Conservation (phyloP, 495 filamentous ascomycete genomes). For the Tuber magnatum region DNA sequence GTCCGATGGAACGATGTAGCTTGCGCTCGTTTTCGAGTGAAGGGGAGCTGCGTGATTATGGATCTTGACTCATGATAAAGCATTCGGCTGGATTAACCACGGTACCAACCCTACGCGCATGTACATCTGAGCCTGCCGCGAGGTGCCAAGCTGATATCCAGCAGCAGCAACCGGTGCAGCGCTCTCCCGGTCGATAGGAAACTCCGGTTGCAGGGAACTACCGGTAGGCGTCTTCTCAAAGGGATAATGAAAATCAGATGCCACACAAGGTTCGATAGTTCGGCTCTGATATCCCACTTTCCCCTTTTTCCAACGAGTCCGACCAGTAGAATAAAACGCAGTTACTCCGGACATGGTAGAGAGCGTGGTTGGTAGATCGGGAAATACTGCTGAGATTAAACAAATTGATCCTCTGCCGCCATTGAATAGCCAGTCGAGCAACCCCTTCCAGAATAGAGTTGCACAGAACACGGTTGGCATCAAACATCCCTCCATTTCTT, state of each 20-base stretch:
- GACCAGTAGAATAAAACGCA: neutral
- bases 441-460: neutral
- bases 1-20: neutral
- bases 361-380: neutral
- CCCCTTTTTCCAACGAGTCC: neutral
- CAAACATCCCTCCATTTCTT: neutral
- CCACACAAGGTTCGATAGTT: neutral
- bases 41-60: neutral
- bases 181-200: neutral
- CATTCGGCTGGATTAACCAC: neutral
- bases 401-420: neutral
- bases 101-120: neutral
- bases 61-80: neutral
- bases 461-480: neutral
- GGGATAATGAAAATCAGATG: neutral
- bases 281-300: neutral
- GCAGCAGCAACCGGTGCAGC: neutral
- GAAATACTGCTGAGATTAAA: neutral
- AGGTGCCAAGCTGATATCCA: neutral
- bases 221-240: neutral
- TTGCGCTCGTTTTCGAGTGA: neutral
- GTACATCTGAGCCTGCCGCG: neutral
- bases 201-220: neutral
- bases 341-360: neutral
- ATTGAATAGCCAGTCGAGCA: neutral